Evolutionary conservation across 1,284 basidiomycete genomes (phyloP).

Genomic region (Boletus semigastroideus): DNA sequence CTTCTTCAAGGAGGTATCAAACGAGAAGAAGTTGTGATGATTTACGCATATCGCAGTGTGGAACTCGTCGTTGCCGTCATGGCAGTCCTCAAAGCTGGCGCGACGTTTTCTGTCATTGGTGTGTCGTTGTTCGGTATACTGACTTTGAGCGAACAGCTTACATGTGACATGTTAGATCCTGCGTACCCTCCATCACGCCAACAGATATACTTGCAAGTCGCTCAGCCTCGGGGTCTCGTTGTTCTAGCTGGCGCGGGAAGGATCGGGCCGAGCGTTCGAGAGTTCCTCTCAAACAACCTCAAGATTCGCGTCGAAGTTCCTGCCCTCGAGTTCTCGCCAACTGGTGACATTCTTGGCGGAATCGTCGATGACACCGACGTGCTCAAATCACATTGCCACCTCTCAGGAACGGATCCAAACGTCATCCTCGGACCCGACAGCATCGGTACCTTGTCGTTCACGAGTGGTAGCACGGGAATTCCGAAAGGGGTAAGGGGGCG

Average conservation of each 20-base stretch:
- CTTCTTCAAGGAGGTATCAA: slow-evolving; percentile 84
- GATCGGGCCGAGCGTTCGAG: slow-evolving; percentile 81
- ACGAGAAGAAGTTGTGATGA: slow-evolving; percentile 96
- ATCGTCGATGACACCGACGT: slow-evolving; percentile 47
- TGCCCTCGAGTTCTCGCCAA: slow-evolving; percentile 73
- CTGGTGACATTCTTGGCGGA: slow-evolving; percentile 73
- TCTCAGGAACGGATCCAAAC: slow-evolving; percentile 74
- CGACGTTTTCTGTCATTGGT: slow-evolving; percentile 98
- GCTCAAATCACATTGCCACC: slow-evolving; percentile 49
- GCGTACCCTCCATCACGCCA: slow-evolving; percentile 95
- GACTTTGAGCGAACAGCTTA: slow-evolving; percentile 8
- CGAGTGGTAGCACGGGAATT: slow-evolving; percentile 96
- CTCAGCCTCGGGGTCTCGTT: slow-evolving; percentile 90
- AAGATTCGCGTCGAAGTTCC: slow-evolving; percentile 93
- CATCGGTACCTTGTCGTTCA: slow-evolving; percentile 94
- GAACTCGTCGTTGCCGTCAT: slow-evolving; percentile 98
- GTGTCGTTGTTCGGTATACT: slow-evolving; percentile 21
- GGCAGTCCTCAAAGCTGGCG: slow-evolving; percentile 95
- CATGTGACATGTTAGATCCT: slow-evolving; percentile 61
- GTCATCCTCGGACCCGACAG: slow-evolving; percentile 93
- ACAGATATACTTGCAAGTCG: slow-evolving; percentile 94
- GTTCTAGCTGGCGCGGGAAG: slow-evolving; percentile 90
- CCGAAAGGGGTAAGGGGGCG: slow-evolving; percentile 97
- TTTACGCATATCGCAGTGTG: slow-evolving; percentile 97
- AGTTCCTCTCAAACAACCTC: slow-evolving; percentile 82